Evolutionary conservation across 768 basidiomycete genomes (phyloP).

Genomic region (Kwoniella botswanensis): DNA sequence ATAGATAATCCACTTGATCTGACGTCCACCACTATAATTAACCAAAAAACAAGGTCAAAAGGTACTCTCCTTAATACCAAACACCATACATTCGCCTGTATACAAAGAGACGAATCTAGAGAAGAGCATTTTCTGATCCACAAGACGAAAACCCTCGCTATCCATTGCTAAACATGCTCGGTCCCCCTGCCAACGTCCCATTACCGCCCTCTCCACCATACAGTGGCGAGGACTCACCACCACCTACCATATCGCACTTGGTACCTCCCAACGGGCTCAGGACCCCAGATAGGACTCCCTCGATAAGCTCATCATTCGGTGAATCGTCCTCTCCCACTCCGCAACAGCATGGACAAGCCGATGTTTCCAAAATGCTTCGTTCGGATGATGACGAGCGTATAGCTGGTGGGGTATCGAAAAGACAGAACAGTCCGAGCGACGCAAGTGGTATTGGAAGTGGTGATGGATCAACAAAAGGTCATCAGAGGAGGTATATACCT

Average conservation of each 20-base stretch:
- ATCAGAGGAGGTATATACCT: neutral
- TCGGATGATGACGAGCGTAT: neutral
- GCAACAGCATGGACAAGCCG: neutral
- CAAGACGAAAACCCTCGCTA: too few relatives aligned
- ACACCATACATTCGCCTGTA: too few relatives aligned
- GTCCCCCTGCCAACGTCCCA: neutral
- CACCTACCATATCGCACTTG: neutral
- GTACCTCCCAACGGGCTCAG: slow-evolving; percentile 8
- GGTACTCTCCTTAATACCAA: too few relatives aligned
- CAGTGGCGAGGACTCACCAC: slow-evolving; percentile 5
- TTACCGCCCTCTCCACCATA: slow-evolving; percentile 22
- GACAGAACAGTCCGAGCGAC: slow-evolving; percentile 6
- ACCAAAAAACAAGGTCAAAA: too few relatives aligned
- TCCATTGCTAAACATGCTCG: neutral
- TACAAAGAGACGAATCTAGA: too few relatives aligned
- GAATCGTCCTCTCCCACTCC: neutral
- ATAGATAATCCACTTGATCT: too few relatives aligned
- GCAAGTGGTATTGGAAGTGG: too few relatives aligned
- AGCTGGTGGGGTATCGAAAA: neutral
- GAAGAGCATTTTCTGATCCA: too few relatives aligned
- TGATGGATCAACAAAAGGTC: slow-evolving; percentile 3
- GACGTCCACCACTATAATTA: too few relatives aligned
- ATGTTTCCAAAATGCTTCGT: neutral
- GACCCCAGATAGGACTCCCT: slow-evolving; percentile 16
- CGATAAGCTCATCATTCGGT: slow-evolving; percentile 11